Percentiles rank a stretch among this genome's conserved stretches.
These are phyloP conservation scores for Carex sylvatica DNA, from an alignment of 202 grass and related monocot genomes.

Conservation along the genomic window DNA sequence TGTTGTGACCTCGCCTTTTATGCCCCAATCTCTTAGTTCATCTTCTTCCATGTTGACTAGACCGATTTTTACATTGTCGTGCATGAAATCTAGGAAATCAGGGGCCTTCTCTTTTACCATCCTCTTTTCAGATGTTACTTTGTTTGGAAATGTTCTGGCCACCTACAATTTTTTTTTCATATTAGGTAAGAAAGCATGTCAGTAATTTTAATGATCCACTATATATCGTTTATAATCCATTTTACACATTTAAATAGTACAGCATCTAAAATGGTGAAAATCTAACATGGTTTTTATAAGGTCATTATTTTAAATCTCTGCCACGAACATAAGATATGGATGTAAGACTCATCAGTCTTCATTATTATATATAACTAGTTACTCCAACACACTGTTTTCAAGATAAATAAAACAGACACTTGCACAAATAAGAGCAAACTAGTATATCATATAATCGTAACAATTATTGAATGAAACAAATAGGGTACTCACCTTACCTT, in stretches of 20 bases:
- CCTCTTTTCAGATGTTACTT: constrained; percentile 44
- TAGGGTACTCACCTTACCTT: constrained; percentile 83
- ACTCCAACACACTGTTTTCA: not conserved
- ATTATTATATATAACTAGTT: not conserved
- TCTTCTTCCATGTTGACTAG: constrained; percentile 63
- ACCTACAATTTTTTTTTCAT: constrained; percentile 27
- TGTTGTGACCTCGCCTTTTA: constrained; percentile 43
- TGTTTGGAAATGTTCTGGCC: constrained; percentile 38
- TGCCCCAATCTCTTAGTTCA: constrained; percentile 50
- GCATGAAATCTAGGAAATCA: constrained; percentile 50
- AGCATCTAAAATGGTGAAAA: not conserved
- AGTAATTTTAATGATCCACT: not conserved
- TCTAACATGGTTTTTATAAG: not conserved
- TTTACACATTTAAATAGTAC: not conserved
- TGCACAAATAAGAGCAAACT: not conserved
- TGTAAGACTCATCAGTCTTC: not conserved
- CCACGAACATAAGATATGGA: not conserved
- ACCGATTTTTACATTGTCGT: constrained; percentile 38
- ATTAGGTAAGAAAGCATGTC: not conserved
- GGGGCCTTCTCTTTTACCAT: constrained; percentile 52
- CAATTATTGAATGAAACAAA: not conserved
- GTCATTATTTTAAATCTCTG: not conserved
- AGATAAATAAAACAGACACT: not conserved
- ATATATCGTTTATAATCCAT: not conserved
- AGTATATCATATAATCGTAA: not conserved